These are phyloP conservation scores for Albifimbria verrucaria DNA, from an alignment of 2,329 filamentous ascomycete genomes.

Conservation along the genomic window DNA sequence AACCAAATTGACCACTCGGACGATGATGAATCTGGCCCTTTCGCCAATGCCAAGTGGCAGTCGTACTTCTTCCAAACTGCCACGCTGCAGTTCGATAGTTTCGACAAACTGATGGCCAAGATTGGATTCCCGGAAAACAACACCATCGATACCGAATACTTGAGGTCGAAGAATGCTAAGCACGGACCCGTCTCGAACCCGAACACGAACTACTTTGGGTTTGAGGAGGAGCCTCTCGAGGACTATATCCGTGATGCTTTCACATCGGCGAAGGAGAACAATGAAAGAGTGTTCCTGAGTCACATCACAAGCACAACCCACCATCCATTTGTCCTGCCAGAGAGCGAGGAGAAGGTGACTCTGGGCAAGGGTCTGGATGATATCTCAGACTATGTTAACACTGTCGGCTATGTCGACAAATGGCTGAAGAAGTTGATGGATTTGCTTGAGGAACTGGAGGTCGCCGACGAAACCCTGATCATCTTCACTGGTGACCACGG, in stretches of 20 bases:
- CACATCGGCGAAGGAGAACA: slow-evolving; percentile 20
- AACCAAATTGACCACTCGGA: slow-evolving; percentile 19
- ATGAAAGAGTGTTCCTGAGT: slow-evolving; percentile 29
- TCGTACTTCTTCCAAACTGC: slow-evolving; percentile 30
- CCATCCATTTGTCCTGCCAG: slow-evolving; percentile 28
- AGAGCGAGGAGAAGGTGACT: slow-evolving; percentile 21
- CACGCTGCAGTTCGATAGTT: slow-evolving; percentile 30
- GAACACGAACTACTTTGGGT: slow-evolving; percentile 32
- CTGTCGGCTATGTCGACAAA: slow-evolving; percentile 26
- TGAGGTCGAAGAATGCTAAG: slow-evolving; percentile 23
- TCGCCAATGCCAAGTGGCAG: slow-evolving; percentile 24
- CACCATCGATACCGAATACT: slow-evolving; percentile 25
- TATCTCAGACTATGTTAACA: slow-evolving; percentile 30
- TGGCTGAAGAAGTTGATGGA: slow-evolving; percentile 29
- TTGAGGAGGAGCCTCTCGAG: slow-evolving; percentile 26
- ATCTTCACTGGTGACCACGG: slow-evolving; percentile 32
- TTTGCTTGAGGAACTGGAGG: slow-evolving; percentile 26
- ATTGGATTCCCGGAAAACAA: slow-evolving; percentile 26
- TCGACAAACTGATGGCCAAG: slow-evolving; percentile 23
- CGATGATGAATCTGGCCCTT: slow-evolving; percentile 12
- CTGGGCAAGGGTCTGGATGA: slow-evolving; percentile 23
- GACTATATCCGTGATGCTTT: slow-evolving; percentile 31
- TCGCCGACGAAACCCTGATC: slow-evolving; percentile 29
- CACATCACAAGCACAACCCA: slow-evolving; percentile 34
- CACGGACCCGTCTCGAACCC: slow-evolving; percentile 24